A percentile compares a stretch with the other conserved stretches of the same genome.
These are phyloP conservation scores for Cytospora mali DNA, from an alignment of 2,329 filamentous ascomycete species.

Conservation along the genomic window DNA sequence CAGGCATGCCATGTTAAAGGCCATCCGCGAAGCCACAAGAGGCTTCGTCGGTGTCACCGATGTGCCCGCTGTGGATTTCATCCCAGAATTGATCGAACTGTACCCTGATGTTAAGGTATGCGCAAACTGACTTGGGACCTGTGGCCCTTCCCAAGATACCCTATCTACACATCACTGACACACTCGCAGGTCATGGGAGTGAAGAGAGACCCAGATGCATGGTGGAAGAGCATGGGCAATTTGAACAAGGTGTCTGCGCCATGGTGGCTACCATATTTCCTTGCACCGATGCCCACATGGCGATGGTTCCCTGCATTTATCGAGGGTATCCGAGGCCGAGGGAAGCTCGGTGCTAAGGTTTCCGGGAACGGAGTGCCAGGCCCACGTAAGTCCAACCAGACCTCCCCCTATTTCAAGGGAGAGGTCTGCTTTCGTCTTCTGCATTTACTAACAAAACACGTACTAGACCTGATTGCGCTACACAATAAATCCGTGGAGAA, in stretches of 20 bases:
- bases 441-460: no score
- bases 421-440: no score
- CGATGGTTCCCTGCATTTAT: slow-evolving; percentile 6
- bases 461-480: no score
- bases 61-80: slow-evolving; percentile 10
- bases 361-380: no score
- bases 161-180: no score
- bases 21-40: slow-evolving; percentile 29
- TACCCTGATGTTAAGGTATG: slow-evolving; percentile 16
- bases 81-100: slow-evolving; percentile 13
- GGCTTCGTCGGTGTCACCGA: slow-evolving; percentile 11
- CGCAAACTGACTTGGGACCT: no score
- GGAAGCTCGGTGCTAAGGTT: no score
- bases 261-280: neutral
- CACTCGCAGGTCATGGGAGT: no score
- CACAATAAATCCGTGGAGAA: no score
- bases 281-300: slow-evolving; percentile 13
- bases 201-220: slow-evolving; percentile 6
- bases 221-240: slow-evolving; percentile 13
- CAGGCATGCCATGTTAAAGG: slow-evolving; percentile 30
- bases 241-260: slow-evolving; percentile 11
- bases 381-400: slow-evolving; percentile 22
- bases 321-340: slow-evolving; percentile 16
- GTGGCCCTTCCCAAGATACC: no score
- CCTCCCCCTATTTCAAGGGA: no score